Evolutionary conservation across 768 basidiomycete genomes (phyloP), one percentile per base, ranked within the genome.

Genomic region (Russula compacta): DNA sequence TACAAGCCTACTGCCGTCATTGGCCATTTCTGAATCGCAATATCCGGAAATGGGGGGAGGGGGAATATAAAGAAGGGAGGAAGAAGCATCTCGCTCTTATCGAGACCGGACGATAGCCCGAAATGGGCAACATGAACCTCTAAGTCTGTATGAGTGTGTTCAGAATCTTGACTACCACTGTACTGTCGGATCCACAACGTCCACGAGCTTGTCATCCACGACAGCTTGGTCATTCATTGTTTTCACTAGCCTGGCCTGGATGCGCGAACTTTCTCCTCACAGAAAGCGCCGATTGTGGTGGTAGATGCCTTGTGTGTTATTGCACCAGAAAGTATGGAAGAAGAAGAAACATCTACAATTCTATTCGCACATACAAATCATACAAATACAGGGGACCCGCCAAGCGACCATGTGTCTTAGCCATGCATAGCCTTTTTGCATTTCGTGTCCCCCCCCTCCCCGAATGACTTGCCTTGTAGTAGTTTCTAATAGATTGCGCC

Each of bases 1-100:
- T 79, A 80, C 69, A 59, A 64, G 39, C 66, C 66, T 6, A 44
- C n/a, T 1, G 24, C 46, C 19, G 9, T 67, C 32, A 40, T 65
- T 29, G 64, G 64, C 19, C 64, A 66, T n/a, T 32, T 0, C 2
- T 62, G 19, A 58, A 4, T n/a, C 40, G 21, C 8, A 29, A 10
- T 19, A 5, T 11, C 24, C 24, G 24, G 12, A 24, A 42, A 29
- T 11, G 24, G 53, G 19, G 17, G 4, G 29, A 15, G n/a, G 8
- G 46, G 17, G 24, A 21, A 3, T 47, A 24, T 1, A 6, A 29
- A 9, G 35, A 10, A 14, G 7, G 5, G 19, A 8, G 29, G 14
- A 12, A 38, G 10, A n/a, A 36, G 5, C 10, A 1, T 7, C 5
- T 17, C 15, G 10, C 4, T 4, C 1, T 38, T 17, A 3, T 32